phyloP scores from a whole-genome alignment of 345 rosid genomes.

The Eucalyptus viminalis region DNA sequence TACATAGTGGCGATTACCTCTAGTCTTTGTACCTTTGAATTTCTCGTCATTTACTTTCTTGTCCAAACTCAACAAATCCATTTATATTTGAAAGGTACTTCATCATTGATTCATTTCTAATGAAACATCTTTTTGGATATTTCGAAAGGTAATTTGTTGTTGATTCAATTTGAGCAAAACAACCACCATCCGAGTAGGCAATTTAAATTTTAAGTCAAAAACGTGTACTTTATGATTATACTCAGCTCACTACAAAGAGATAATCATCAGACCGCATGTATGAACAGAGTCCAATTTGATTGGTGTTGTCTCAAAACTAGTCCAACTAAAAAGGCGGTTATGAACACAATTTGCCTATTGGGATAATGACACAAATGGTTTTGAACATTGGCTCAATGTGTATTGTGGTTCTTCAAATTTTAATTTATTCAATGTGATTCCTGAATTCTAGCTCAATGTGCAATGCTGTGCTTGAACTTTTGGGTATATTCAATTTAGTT shows the following conservation, averaged over 20 bases:
- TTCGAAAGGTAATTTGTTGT: neutral
- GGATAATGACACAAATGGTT: neutral
- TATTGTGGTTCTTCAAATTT: fast-evolving
- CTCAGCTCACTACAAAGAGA: neutral
- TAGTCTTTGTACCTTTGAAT: neutral
- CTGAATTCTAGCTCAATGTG: no score
- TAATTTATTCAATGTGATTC: neutral
- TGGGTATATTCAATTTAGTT: no score
- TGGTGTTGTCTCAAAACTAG: no score
- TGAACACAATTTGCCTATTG: no score
- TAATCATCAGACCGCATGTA: neutral
- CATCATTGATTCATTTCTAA: neutral
- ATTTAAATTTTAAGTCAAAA: neutral
- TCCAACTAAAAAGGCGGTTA: no score
- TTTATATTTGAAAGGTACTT: neutral
- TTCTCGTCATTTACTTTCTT: neutral
- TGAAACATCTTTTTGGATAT: neutral
- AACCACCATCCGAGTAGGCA: neutral
- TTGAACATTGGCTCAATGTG: neutral
- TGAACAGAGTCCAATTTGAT: neutral
- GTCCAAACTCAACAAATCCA: neutral
- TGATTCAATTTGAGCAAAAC: neutral
- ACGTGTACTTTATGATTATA: neutral
- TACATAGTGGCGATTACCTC: neutral
- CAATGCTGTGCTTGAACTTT: no score